Base-by-base conservation (phyloP, 108 stramenopile species). In the Cyclostephanos tholiformis region DNA sequence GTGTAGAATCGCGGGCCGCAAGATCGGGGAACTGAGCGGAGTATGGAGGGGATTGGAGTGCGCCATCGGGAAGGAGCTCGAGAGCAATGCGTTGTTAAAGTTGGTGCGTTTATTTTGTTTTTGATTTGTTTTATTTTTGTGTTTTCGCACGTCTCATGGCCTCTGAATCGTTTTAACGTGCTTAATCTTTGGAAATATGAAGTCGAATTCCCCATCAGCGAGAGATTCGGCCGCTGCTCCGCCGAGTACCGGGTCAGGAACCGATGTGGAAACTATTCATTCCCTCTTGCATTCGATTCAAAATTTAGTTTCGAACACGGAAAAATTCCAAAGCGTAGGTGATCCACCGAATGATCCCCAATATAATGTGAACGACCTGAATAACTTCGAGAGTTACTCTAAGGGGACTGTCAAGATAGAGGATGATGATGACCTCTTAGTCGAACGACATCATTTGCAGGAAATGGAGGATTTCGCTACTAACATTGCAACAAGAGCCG, bases 1-100 rank as follows among this genome's bases (percentile, higher is more conserved):
- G 58, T 91, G 88, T 67, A 65, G 67, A 25, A 36, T 83, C 32
- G 90, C 90, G 19, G 61, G 56, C 20, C 32, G 52, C n/a, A 64
- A 46, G 67, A 64, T 82, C 48, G 59, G 80, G 65, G 60, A 72
- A 35, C 64, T 80, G 67, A 56, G 32, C n/a, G 75, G 77, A 32
- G 49, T 51, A 36, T 77, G 80, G 80, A 65, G 48, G 36, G 78
- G 74, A 41, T 29, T 79, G 38, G 80, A 76, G 60, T 64, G 63
- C 20, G 68, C 72, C 4, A 65, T 85, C 61, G 74, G 69, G 23
- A 53, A 64, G 49, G 75, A 76, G 48, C 20, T 68, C 53, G 72
- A 56, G 43, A 72, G 41, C 16, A 35, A 56, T 14, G 41, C 25
- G 26, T 38, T 46, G 53, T 46, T 65, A 26, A 23, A 50, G 25